Evolutionary conservation across 2,329 filamentous ascomycete species (phyloP).

Genomic region (Graphilbum ipis-grandicollis): DNA sequence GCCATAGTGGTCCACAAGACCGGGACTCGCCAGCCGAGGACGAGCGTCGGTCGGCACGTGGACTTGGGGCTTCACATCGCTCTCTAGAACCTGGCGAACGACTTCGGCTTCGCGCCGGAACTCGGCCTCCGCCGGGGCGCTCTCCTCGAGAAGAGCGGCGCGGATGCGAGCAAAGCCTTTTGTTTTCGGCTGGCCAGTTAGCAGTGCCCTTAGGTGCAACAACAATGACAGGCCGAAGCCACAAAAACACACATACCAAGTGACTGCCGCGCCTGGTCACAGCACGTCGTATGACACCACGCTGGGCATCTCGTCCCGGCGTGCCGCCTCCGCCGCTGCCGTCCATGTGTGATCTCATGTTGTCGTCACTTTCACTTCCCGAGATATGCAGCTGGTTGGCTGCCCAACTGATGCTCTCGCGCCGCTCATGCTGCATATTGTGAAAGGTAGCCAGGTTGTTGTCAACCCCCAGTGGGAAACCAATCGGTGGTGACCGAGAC

Average conservation of each 20-base stretch:
- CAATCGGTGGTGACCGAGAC: constrained; percentile 56
- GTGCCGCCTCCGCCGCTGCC: constrained; percentile 24
- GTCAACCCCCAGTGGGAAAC: constrained; percentile 11
- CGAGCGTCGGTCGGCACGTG: constrained; percentile 3
- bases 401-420: constrained; percentile 81
- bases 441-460: background rate
- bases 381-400: constrained; percentile 76
- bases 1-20: no score
- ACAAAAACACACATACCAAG: constrained; percentile 38
- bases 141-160: constrained; percentile 77
- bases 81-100: constrained; percentile 85
- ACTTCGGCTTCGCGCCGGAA: constrained; percentile 85
- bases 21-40: no score
- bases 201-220: background rate
- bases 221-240: background rate
- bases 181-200: constrained; percentile 97
- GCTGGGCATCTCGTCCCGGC: constrained; percentile 36
- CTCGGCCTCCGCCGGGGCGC: constrained; percentile 74
- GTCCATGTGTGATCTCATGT: constrained; percentile 27
- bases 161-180: constrained; percentile 89
- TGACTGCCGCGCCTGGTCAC: constrained; percentile 83
- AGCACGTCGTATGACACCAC: constrained; percentile 62
- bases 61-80: constrained; percentile 47
- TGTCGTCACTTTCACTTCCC: constrained; percentile 66
- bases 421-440: constrained; percentile 33